These are phyloP conservation scores for Phaeosphaeriaceae sp. DNA, from an alignment of 2,329 filamentous ascomycete species.

Conservation along the genomic window DNA sequence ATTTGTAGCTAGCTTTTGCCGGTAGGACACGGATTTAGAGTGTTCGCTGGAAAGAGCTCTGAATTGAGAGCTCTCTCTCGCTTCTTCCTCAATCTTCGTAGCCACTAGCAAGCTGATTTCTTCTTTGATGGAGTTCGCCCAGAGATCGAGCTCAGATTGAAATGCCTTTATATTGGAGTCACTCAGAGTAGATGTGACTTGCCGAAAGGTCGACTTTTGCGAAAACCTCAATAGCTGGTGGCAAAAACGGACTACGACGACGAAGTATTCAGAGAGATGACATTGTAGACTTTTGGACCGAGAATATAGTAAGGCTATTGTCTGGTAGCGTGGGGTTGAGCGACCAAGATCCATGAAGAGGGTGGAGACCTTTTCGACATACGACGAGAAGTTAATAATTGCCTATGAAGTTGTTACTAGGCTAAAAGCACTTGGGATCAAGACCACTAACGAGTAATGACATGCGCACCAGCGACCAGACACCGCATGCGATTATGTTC, in stretches of 20 bases:
- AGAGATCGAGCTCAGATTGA: background rate
- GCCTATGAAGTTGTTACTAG: slow-evolving; percentile 16
- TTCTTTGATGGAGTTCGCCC: slow-evolving; percentile 41
- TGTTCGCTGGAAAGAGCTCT: slow-evolving; percentile 10
- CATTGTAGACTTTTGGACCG: slow-evolving; percentile 46
- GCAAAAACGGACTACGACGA: slow-evolving; percentile 44
- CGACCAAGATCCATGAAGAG: slow-evolving; percentile 52
- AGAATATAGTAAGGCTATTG: slow-evolving; percentile 49
- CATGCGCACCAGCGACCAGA: slow-evolving; percentile 55
- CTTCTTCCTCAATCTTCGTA: slow-evolving; percentile 25
- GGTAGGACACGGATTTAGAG: slow-evolving; percentile 21
- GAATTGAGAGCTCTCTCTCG: slow-evolving; percentile 31
- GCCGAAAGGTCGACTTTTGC: slow-evolving; percentile 34
- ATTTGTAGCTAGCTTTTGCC: slow-evolving; percentile 23
- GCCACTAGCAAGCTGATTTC: slow-evolving; percentile 30
- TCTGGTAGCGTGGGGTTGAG: slow-evolving; percentile 50
- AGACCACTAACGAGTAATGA: slow-evolving; percentile 47
- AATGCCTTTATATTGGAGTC: background rate
- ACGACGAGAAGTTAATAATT: slow-evolving; percentile 37
- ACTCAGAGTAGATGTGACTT: background rate
- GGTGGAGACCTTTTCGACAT: slow-evolving; percentile 48
- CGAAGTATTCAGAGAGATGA: slow-evolving; percentile 51
- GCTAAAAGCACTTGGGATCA: too few species aligned
- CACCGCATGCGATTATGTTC: slow-evolving; percentile 54
- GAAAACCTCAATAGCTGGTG: slow-evolving; percentile 41